Evolutionary conservation across 2,329 filamentous ascomycete species (phyloP).

Genomic region (Fusarium sp.): DNA sequence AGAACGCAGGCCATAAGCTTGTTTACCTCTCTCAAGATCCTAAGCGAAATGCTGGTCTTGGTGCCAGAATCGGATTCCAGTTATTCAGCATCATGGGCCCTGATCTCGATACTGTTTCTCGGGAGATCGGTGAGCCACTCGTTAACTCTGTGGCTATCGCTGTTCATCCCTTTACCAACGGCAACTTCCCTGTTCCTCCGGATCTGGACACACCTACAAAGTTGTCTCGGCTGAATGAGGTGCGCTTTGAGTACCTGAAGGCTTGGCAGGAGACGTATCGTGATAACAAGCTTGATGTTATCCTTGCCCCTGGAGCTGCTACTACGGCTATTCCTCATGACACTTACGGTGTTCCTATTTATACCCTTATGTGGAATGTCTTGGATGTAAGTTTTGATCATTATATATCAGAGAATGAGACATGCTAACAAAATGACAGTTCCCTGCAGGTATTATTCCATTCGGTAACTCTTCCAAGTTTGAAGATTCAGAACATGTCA

Average conservation of each 20-base stretch:
- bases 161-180: slow-evolving; percentile 30
- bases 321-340: slow-evolving; percentile 36
- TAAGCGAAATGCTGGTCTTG: slow-evolving; percentile 11
- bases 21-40: slow-evolving; percentile 47
- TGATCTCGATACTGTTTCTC: slow-evolving; percentile 14
- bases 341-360: slow-evolving; percentile 33
- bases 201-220: not conserved
- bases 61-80: slow-evolving; percentile 35
- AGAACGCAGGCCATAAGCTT: slow-evolving; percentile 57
- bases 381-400: slow-evolving; percentile 12
- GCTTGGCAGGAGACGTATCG: slow-evolving; percentile 29
- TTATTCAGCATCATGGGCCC: slow-evolving; percentile 29
- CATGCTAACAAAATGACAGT: slow-evolving; percentile 8
- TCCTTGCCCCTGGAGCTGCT: slow-evolving; percentile 29
- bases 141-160: slow-evolving; percentile 29
- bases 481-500: slow-evolving; percentile 13
- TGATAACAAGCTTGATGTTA: slow-evolving; percentile 30
- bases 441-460: slow-evolving; percentile 37
- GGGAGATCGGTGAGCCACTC: slow-evolving; percentile 32
- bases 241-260: slow-evolving; percentile 6
- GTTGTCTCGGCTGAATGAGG: slow-evolving; percentile 14
- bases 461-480: slow-evolving; percentile 31
- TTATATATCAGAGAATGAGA: too few species aligned
- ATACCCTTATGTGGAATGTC: slow-evolving; percentile 42
- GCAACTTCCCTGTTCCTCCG: slow-evolving; percentile 22